Evolutionary conservation across 208 protist species (phyloP).

Genomic region (Acanthamoeba royreba): DNA sequence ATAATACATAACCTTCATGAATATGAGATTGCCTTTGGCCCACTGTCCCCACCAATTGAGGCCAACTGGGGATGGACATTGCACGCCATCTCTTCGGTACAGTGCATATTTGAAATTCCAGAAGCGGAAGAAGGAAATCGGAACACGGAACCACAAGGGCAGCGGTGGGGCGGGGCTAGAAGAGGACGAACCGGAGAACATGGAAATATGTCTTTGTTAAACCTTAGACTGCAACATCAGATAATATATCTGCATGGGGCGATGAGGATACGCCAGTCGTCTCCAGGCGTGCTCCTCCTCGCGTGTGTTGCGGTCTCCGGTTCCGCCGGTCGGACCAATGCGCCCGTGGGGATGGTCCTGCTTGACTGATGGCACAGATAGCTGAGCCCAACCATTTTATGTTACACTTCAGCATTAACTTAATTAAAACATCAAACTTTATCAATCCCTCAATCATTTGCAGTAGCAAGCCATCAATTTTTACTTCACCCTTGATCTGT

Average conservation of each 20-base stretch:
- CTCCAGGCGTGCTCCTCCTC: neutral
- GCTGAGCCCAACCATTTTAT: conserved; percentile 2
- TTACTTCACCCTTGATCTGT: too few relatives aligned
- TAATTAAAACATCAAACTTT: too few relatives aligned
- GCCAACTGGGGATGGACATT: too few relatives aligned
- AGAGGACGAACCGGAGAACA: neutral
- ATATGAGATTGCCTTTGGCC: too few relatives aligned
- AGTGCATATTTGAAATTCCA: neutral
- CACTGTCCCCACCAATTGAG: too few relatives aligned
- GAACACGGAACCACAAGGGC: neutral
- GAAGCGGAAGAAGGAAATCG: neutral
- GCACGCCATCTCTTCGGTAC: too few relatives aligned
- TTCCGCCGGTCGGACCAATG: too few relatives aligned
- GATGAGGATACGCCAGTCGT: neutral
- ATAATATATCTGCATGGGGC: conserved; percentile 2
- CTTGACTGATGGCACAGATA: conserved; percentile 14
- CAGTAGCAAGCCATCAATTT: too few relatives aligned
- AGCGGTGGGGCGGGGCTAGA: neutral
- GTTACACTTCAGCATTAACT: too few relatives aligned
- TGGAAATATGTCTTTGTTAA: conserved; percentile 18
- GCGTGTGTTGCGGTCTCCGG: neutral
- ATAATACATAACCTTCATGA: too few relatives aligned
- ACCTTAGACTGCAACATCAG: conserved; percentile 38
- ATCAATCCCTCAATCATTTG: too few relatives aligned
- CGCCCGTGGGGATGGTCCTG: neutral